Evolutionary conservation across 768 basidiomycete species (phyloP).

Genomic region (Xerocomus spinulosus): DNA sequence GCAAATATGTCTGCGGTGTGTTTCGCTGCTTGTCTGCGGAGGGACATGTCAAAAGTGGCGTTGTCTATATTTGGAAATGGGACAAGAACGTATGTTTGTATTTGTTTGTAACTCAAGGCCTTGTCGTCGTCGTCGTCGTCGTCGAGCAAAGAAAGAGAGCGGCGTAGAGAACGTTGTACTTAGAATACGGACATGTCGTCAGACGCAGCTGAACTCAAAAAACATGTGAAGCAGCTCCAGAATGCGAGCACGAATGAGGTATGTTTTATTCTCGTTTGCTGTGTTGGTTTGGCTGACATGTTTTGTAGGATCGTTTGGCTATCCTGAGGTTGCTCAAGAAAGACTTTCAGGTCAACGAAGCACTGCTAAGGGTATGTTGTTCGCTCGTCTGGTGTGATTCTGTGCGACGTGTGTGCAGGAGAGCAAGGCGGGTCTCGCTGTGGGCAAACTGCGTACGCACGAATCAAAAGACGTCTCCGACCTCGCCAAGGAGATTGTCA

Average conservation of each 20-base stretch:
- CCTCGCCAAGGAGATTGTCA: slow-evolving; percentile 85
- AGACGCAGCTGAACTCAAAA: slow-evolving; percentile 61
- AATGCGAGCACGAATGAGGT: slow-evolving; percentile 54
- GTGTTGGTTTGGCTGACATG: slow-evolving; percentile 28
- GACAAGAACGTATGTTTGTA: slow-evolving; percentile 3
- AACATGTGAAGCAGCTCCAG: slow-evolving; percentile 77
- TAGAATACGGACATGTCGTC: slow-evolving; percentile 22
- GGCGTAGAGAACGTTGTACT: slow-evolving; percentile 13
- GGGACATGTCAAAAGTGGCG: slow-evolving; percentile 25
- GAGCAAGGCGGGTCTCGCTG: slow-evolving; percentile 88
- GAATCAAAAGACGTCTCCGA: slow-evolving; percentile 68
- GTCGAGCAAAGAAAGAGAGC: background rate
- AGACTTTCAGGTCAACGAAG: slow-evolving; percentile 65
- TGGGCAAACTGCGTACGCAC: slow-evolving; percentile 82
- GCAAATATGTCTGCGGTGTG: slow-evolving; percentile 70
- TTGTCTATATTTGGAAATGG: slow-evolving; percentile 10
- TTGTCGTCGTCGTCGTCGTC: background rate
- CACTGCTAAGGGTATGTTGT: slow-evolving; percentile 64
- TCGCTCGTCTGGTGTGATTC: slow-evolving; percentile 3
- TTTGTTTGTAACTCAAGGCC: slow-evolving; percentile 13
- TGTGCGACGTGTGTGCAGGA: slow-evolving; percentile 48
- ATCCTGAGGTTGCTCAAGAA: slow-evolving; percentile 62
- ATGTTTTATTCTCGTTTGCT: slow-evolving; percentile 36
- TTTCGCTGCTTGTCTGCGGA: slow-evolving; percentile 62
- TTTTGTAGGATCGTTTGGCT: slow-evolving; percentile 53